Base-by-base conservation (phyloP, 2,329 filamentous ascomycete genomes). In the Metarhizium album region DNA sequence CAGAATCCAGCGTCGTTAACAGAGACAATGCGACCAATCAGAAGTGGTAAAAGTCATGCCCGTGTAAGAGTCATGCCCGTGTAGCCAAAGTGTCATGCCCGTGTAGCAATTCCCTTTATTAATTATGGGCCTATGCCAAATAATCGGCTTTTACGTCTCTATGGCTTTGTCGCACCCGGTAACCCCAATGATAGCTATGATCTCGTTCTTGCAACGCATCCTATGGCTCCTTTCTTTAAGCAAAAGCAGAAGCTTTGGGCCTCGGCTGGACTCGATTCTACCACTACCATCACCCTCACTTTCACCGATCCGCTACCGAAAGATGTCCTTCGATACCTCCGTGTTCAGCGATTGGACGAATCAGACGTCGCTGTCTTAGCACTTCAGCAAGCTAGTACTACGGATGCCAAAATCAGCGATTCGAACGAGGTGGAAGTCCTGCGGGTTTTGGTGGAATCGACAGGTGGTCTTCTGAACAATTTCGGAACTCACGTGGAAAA, bases 131-230 rank as follows among this genome's bases (percentile, higher is more conserved):
- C 53, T 48, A 55, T 66, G 55, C 60, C 64, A 43, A 67, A 67
- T 55, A 66, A 58, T 53, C 64, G 64, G 37, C 62, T 68, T 53
- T 59, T 66, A 55, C 62, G 64, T 58, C 63, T 68, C 51, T 68
- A 67, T 55, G 64, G 64, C 57, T 68, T 68, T 55, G 59, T 68
- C 46, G 48, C 67, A 48, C 62, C 61, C n/a, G 59, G 51, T 46
- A 67, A 66, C 54, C 63, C 63, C 46, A 60, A 66, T 55, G 61
- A 68, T 56, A 65, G 56, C 57, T 67, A 68, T 58, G 62, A 67
- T 46, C 60, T 67, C 37, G 61, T 67, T 53, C 64, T 68, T 48
- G 47, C 60, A 54, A 68, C 65, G 45, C 60, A 63, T 52, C 59
- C 63, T 45, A 53, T 54, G 55, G 63, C 64, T 38, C 64, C 64